A percentile compares a stretch with the other conserved stretches of the same genome.
Evolutionary conservation across 352 stramenopile genomes (phyloP).

Genomic region (Pythium chondricola): DNA sequence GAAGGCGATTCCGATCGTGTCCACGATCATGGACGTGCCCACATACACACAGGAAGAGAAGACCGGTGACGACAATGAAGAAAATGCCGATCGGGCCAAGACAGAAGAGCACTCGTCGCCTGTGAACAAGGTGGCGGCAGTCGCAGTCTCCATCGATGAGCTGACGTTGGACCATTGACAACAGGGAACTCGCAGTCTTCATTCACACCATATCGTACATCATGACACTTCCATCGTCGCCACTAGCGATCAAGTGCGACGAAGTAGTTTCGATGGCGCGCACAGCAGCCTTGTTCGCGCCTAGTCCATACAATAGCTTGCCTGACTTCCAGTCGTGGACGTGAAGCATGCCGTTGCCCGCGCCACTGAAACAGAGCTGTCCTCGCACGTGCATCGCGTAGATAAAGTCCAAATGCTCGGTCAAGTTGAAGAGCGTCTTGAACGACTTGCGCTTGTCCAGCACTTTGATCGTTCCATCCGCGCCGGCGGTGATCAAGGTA

Average conservation of each 20-base stretch:
- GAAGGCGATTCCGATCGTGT: slow-evolving; percentile 19
- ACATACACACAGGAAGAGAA: background rate
- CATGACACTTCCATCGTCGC: slow-evolving; percentile 79
- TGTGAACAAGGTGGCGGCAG: background rate
- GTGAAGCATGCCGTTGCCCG: slow-evolving; percentile 81
- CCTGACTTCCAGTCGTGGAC: slow-evolving; percentile 73
- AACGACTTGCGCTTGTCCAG: slow-evolving; percentile 60
- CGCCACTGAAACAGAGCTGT: slow-evolving; percentile 75
- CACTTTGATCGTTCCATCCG: slow-evolving; percentile 73
- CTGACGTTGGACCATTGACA: slow-evolving; percentile 13
- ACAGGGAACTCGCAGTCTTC: no score
- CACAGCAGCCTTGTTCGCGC: slow-evolving; percentile 76
- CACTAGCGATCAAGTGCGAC: slow-evolving; percentile 55
- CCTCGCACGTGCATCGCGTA: slow-evolving; percentile 68
- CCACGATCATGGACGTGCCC: slow-evolving; percentile 13
- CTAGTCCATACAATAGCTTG: slow-evolving; percentile 72
- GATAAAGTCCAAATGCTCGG: slow-evolving; percentile 84
- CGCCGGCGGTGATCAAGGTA: slow-evolving; percentile 58
- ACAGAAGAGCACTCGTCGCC: no score
- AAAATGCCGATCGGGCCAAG: background rate
- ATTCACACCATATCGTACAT: slow-evolving; percentile 66
- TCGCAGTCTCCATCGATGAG: slow-evolving; percentile 7
- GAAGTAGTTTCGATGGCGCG: slow-evolving; percentile 51
- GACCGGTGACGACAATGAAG: slow-evolving; percentile 3
- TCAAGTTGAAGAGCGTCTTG: slow-evolving; percentile 43